Base-by-base conservation (phyloP, 2,329 filamentous ascomycete species). In the Clonostachys byssicola region DNA sequence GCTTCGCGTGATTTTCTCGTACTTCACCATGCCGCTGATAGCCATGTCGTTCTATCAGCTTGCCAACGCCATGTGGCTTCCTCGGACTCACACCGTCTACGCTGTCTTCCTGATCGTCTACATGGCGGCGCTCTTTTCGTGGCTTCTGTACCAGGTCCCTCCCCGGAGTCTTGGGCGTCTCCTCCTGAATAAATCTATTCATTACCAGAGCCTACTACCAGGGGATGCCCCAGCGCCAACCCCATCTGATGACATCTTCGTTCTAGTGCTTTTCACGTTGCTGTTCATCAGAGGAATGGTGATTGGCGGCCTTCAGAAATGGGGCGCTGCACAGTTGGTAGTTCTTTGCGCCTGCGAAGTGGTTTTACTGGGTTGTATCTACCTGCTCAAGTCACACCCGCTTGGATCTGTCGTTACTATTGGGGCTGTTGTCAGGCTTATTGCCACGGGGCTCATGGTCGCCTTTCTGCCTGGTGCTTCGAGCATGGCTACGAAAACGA, bases 21-120 rank as follows among this genome's bases (percentile, higher is more conserved):
- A 84, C 65, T 85, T 92, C 55, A 71, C 90, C 41, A 67, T 91
- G 7, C 88, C 88, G 0, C 74, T 90, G 41, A 75, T 89, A 10
- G 77, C 87, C 0, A 65, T 90, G 43, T 88, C 86, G 7, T 77
- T 88, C 53, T 92, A 88, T 58, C 87, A 91, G 59, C 70, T 92
- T 42, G 52, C 51, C n/a, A 46, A 50, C 20, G 53, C 50, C 2
- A 18, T 20, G 1, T 12, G 43, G 0, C 34, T 57, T 2, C 60
- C 62, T 0, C 8, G 51, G 1, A 60, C 63, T 33, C 57, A 64
- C 36, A 57, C 52, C 0, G 23, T 55, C 73, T 84, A 42, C 1
- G 52, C 56, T 1, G 42, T 44, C 3, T 1, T 54, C 1, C 51
- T 63, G 5, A 50, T 63, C 5, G 39, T 43, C 18, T 17, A 57